Conservation (phyloP, 139 green algal genomes). For the Chlamydomonas sp. region DNA sequence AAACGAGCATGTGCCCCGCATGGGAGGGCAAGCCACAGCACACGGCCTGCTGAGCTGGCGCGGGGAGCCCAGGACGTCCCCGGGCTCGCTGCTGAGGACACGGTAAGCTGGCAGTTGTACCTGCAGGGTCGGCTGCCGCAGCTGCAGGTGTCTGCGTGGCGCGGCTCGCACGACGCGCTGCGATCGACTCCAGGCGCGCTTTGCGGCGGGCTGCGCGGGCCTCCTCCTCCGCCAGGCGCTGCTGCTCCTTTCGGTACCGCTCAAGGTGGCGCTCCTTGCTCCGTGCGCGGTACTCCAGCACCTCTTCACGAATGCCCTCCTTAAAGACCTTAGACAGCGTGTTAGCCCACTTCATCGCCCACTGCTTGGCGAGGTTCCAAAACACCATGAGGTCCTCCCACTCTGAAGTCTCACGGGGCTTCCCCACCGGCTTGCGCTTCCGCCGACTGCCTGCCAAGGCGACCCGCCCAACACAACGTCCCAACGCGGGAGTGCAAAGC, state of each 20-base stretch:
- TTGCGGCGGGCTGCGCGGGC: neutral
- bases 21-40: no score
- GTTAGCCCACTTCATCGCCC: neutral
- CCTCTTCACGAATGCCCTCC: conserved; percentile 23
- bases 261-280: neutral
- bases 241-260: neutral
- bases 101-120: no score
- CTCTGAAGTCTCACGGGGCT: conserved; percentile 5
- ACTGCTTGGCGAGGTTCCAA: conserved; percentile 1
- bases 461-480: neutral
- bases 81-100: no score
- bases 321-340: neutral
- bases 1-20: no score
- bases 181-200: no score
- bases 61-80: no score
- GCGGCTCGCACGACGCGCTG: neutral
- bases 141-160: neutral
- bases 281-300: conserved; percentile 12
- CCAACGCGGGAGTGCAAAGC: neutral
- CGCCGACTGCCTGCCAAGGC: neutral
- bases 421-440: neutral
- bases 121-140: no score
- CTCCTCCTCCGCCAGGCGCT: neutral
- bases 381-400: conserved; percentile 39
- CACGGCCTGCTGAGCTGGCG: no score